Conservation (phyloP, 345 rosid species). For the Brassica incana region DNA sequence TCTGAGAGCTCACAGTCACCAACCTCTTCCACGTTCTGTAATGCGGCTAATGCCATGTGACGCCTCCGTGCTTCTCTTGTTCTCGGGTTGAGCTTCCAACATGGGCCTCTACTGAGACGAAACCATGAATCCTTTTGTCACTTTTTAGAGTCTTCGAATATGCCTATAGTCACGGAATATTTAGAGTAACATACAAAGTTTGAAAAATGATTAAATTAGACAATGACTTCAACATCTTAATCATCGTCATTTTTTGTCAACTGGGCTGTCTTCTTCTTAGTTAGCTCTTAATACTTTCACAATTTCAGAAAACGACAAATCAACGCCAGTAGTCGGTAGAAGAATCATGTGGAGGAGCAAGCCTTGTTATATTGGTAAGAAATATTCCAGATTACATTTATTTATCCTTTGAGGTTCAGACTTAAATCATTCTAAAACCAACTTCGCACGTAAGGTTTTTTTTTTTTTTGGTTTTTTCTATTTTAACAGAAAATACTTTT, state of each 20-base stretch:
- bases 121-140: neutral
- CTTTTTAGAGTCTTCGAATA: neutral
- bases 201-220: neutral
- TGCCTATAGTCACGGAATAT: neutral
- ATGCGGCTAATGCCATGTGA: neutral
- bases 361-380: conserved; percentile 12
- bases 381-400: neutral
- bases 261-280: conserved; percentile 3
- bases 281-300: conserved; percentile 4
- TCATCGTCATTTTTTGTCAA: neutral
- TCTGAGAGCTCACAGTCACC: neutral
- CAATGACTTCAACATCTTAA: conserved; percentile 6
- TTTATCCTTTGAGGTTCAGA: neutral
- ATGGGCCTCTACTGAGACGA: neutral
- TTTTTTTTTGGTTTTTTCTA: neutral
- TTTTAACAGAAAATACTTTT: neutral
- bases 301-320: conserved; percentile 25
- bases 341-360: conserved; percentile 38
- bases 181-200: neutral
- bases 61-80: neutral
- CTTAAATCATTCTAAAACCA: neutral
- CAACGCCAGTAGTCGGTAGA: conserved; percentile 23
- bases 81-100: neutral
- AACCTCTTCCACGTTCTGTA: neutral
- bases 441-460: neutral